phyloP scores from a whole-genome alignment of 805 yeast genomes.

The Ogataea siamensis region DNA sequence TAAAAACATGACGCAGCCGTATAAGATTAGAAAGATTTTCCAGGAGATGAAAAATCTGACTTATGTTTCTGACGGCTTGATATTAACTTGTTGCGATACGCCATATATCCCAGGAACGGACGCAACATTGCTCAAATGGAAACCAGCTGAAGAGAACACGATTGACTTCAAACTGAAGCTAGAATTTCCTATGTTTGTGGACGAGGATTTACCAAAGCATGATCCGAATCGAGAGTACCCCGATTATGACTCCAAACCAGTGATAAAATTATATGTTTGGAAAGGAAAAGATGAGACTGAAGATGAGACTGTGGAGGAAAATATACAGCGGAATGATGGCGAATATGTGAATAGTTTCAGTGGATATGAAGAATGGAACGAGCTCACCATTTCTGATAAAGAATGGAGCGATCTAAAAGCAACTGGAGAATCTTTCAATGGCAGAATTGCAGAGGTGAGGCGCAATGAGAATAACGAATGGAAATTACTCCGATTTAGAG shows the following conservation, averaged over 20 bases:
- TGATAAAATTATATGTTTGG: slow-evolving; percentile 71
- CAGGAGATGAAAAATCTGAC: slow-evolving; percentile 67
- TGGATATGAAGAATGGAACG: slow-evolving; percentile 64
- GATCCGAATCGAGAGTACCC: slow-evolving; percentile 70
- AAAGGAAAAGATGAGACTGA: slow-evolving; percentile 48
- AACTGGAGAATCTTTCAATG: slow-evolving; percentile 78
- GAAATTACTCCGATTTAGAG: slow-evolving; percentile 86
- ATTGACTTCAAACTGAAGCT: slow-evolving; percentile 78
- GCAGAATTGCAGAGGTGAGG: slow-evolving; percentile 83
- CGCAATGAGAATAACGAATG: slow-evolving; percentile 67
- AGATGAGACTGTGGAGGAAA: slow-evolving; percentile 38
- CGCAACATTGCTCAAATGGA: slow-evolving; percentile 86
- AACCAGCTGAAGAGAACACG: slow-evolving; percentile 93
- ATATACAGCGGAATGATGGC: slow-evolving; percentile 32
- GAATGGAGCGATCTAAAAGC: slow-evolving; percentile 79
- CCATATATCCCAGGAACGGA: slow-evolving; percentile 92
- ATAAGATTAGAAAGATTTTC: slow-evolving; percentile 73
- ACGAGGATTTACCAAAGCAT: slow-evolving; percentile 61
- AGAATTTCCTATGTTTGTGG: slow-evolving; percentile 56
- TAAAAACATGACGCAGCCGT: slow-evolving; percentile 85
- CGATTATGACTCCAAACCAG: slow-evolving; percentile 81
- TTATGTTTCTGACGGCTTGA: slow-evolving; percentile 91
- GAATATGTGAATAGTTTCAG: slow-evolving; percentile 34
- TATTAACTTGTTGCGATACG: slow-evolving; percentile 85
- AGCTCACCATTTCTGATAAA: slow-evolving; percentile 57